A percentile compares a stretch with the other conserved stretches of the same genome.
These are phyloP conservation scores for Aspergillus affinis DNA, from an alignment of 495 filamentous ascomycete species.

Conservation along the genomic window DNA sequence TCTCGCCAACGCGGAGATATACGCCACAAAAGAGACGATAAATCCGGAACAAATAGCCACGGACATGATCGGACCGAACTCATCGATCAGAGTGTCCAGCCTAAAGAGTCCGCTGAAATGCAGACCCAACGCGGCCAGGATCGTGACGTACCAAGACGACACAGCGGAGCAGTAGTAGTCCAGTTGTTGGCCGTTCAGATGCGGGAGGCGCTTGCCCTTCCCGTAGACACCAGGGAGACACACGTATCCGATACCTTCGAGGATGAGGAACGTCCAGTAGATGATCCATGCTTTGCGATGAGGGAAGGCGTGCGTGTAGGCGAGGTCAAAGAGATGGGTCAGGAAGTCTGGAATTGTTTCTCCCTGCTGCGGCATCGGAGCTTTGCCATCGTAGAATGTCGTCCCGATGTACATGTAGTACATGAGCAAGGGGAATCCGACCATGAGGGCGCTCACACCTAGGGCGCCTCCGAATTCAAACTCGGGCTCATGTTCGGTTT, in stretches of 20 bases:
- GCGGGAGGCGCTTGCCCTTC: constrained; percentile 77
- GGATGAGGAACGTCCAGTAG: constrained; percentile 82
- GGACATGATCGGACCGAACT: constrained; percentile 83
- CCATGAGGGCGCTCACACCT: constrained; percentile 74
- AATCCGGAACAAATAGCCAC: constrained; percentile 87
- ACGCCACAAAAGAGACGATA: constrained; percentile 73
- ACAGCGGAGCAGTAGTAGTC: constrained; percentile 87
- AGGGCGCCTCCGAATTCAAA: constrained; percentile 85
- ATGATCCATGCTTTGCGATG: constrained; percentile 71
- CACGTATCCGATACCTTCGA: constrained; percentile 73
- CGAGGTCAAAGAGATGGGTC: constrained; percentile 60
- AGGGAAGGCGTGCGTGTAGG: constrained; percentile 77
- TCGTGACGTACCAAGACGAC: constrained; percentile 77
- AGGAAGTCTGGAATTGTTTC: constrained; percentile 66
- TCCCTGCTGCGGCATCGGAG: constrained; percentile 61
- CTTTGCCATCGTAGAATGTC: constrained; percentile 78
- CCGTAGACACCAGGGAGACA: constrained; percentile 75
- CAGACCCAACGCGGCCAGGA: constrained; percentile 59
- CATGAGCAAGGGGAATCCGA: constrained; percentile 87
- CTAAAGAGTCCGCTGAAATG: constrained; percentile 78
- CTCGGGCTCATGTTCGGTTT: constrained; percentile 22
- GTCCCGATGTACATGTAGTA: constrained; percentile 98
- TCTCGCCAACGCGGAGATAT: constrained; percentile 71
- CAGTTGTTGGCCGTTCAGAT: constrained; percentile 73
- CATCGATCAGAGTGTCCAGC: constrained; percentile 81